phyloP scores from a whole-genome alignment of 768 basidiomycete genomes.

The Boletus coccyginus region DNA sequence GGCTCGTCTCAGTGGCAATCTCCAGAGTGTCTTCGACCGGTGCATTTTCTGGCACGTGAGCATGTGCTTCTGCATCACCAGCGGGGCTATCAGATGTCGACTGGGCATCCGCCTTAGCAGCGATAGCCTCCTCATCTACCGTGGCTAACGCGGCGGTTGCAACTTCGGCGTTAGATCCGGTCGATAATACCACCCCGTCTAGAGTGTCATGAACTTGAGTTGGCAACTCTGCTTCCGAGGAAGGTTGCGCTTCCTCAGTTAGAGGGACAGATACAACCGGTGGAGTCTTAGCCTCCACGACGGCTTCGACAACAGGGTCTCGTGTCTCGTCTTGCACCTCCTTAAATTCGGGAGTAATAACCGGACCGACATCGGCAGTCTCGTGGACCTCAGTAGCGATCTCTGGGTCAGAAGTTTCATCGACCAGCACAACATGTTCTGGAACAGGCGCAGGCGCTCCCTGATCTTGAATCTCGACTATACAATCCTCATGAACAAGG shows the following conservation, averaged over 20 bases:
- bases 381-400: not conserved
- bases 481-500: not conserved
- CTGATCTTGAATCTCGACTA: not conserved
- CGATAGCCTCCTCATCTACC: not conserved
- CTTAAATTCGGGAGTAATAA: not conserved
- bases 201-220: not conserved
- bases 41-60: not conserved
- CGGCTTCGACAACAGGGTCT: not conserved
- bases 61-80: not conserved
- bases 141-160: not conserved
- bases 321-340: not conserved
- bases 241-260: not conserved
- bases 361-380: not conserved
- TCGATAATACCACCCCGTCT: not conserved
- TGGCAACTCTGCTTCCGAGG: not conserved
- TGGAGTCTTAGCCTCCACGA: not conserved
- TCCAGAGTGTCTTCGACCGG: not conserved
- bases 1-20: not conserved
- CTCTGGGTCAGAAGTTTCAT: conserved; percentile 7
- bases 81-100: not conserved
- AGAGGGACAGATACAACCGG: not conserved
- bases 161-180: conserved; percentile 3
- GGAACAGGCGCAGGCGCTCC: not conserved
- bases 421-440: not conserved
- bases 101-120: not conserved